phyloP scores from a whole-genome alignment of 78 protist species.

The Dictyostelium citrinum region DNA sequence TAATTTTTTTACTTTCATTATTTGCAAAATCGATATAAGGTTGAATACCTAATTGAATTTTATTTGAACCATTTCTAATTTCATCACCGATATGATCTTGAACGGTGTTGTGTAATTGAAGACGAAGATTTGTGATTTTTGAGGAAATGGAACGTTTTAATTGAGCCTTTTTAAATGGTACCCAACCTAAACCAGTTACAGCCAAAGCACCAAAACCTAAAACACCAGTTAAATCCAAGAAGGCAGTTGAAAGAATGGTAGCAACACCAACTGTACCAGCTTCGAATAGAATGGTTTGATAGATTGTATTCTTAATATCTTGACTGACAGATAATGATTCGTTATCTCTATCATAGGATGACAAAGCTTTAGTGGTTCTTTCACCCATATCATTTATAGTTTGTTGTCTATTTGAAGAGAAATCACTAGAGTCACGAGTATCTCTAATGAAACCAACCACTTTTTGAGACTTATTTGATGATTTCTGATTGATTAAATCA shows the following conservation, averaged over 20 bases:
- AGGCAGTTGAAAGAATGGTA: conserved; percentile 19
- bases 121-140: conserved; percentile 16
- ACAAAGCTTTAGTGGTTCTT: neutral
- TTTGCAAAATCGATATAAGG: conserved; percentile 25
- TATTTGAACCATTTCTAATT: conserved; percentile 7
- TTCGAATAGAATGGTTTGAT: conserved; percentile 38
- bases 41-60: conserved; percentile 39
- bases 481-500: conserved; percentile 29
- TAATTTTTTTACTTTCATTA: conserved; percentile 1
- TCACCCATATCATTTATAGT: conserved; percentile 13
- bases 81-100: conserved; percentile 11
- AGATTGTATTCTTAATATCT: conserved; percentile 40
- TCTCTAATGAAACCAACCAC: conserved; percentile 17
- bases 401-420: neutral
- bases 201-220: conserved; percentile 60
- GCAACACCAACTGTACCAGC: conserved; percentile 62
- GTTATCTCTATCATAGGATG: conserved; percentile 8
- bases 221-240: conserved; percentile 57
- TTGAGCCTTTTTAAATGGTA: conserved; percentile 36
- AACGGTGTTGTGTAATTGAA: neutral
- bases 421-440: conserved; percentile 10
- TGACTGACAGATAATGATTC: neutral
- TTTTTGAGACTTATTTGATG: conserved; percentile 21
- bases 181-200: conserved; percentile 38
- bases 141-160: conserved; percentile 35